Evolutionary conservation across 768 basidiomycete genomes (phyloP), one percentile per base, ranked within the genome.

Genomic region (Cubamyces lactineus): DNA sequence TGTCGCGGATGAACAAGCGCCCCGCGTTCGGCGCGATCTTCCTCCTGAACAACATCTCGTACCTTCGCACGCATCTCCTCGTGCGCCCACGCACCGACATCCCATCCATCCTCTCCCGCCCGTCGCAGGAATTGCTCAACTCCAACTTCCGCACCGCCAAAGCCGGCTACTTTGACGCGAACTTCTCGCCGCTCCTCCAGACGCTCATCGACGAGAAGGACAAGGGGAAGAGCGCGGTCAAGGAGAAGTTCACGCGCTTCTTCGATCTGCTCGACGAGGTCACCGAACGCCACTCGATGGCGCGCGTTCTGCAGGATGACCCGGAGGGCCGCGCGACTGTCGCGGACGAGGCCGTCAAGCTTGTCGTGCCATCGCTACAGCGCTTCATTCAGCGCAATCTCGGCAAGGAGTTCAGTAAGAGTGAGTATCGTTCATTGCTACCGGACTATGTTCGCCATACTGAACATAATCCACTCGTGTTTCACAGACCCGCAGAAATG

Each of bases 381-480:
- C 77, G 86, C 58, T 93, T 94, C 69, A 82, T 82, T 63, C 86
- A 89, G 73, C 88, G 86, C 71, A 85, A 89, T 67, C 80, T 80
- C 40, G 91, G 91, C 45, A 92, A 89, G 72, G 91, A 93, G 65
- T 91, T 92, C 67, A 92, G 91, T 72, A 91, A 89, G 77, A 91
- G 92, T 92, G 65, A 69, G 83, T 77, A 2, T 66, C 13, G 19
- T 39, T 49, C 34, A 19, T 51, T 34, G 26, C 40, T 46, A 23
- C 19, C 21, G 26, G 1, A 26, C 3, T 6, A 17, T 2, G 23
- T 56, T 28, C 48, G 58, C 17, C 23, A 5, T 16, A 19, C 67
- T 57, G 54, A 62, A 50, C 57, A 38, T 7, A 1, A 5, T n/a
- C 5, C 30, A 26, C 13, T 28, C 24, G 26, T 23, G 13, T 23